Conservation (phyloP, 208 protist genomes). For the Angomonas ambiguus region DNA sequence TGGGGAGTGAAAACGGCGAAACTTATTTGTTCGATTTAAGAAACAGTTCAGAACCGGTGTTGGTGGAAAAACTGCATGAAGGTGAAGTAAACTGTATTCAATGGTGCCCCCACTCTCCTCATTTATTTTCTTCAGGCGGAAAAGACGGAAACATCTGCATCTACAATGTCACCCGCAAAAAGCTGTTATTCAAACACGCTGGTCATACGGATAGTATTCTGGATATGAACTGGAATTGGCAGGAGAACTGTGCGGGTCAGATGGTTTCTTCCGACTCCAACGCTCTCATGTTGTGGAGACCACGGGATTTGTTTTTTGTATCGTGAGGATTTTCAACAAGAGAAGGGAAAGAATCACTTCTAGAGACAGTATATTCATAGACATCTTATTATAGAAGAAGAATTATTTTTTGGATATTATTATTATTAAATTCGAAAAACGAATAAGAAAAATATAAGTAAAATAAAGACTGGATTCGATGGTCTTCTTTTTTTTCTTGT, state of each 20-base stretch:
- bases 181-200: conserved; percentile 76
- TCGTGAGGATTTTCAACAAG: neutral
- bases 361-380: neutral
- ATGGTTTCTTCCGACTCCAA: conserved; percentile 77
- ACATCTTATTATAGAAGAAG: too few relatives aligned
- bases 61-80: conserved; percentile 40
- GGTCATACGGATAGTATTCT: conserved; percentile 80
- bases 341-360: too few relatives aligned
- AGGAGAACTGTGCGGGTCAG: conserved; percentile 71
- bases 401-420: too few relatives aligned
- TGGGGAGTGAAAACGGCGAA: conserved; percentile 50
- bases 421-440: too few relatives aligned
- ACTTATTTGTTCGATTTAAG: conserved; percentile 71
- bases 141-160: conserved; percentile 73
- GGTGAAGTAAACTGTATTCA: conserved; percentile 59
- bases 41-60: conserved; percentile 39
- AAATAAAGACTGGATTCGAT: neutral
- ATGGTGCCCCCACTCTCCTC: conserved; percentile 83
- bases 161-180: conserved; percentile 48
- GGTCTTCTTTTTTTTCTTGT: too few relatives aligned
- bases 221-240: conserved; percentile 87
- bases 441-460: neutral
- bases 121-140: conserved; percentile 75
- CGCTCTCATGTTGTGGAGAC: conserved; percentile 86
- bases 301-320: conserved; percentile 76